Conservation (phyloP, 2,329 filamentous ascomycete genomes). For the Akanthomyces muscarius region DNA sequence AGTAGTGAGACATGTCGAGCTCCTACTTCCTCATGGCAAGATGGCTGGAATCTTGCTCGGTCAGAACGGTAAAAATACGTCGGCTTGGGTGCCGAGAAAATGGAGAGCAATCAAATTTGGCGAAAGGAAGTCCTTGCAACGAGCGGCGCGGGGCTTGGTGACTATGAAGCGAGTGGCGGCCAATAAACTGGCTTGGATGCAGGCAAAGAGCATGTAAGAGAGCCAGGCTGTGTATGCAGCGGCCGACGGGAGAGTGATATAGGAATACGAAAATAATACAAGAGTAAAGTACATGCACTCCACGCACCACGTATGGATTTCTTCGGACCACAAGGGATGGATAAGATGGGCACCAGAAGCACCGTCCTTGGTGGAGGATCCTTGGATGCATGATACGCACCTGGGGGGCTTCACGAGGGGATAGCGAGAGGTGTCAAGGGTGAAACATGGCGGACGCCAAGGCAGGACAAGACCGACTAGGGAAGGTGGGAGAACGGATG, state of each 20-base stretch:
- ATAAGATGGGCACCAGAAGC: slow-evolving; percentile 1
- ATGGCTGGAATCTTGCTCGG: slow-evolving; percentile 8
- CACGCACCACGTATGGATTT: slow-evolving; percentile 1
- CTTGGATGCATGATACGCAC: slow-evolving; percentile 12
- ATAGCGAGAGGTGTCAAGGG: slow-evolving; percentile 13
- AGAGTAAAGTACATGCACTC: slow-evolving; percentile 5
- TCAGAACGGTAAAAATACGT: background rate
- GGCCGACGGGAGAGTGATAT: slow-evolving; percentile 1
- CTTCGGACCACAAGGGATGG: slow-evolving; percentile 8
- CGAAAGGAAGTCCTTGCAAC: background rate
- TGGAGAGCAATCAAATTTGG: background rate
- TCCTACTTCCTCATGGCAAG: slow-evolving; percentile 7
- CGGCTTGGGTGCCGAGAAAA: background rate
- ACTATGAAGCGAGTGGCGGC: slow-evolving; percentile 9
- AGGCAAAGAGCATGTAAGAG: background rate
- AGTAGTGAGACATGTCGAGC: slow-evolving; percentile 11
- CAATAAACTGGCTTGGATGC: slow-evolving; percentile 13
- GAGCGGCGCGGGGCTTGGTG: background rate
- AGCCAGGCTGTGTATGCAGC: background rate
- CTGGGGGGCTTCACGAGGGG: background rate
- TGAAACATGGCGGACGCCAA: slow-evolving; percentile 15
- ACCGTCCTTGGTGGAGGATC: background rate
- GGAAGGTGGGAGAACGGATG: slow-evolving; percentile 7
- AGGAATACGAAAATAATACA: background rate
- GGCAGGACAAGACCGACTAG: background rate